phyloP scores from a whole-genome alignment of 768 basidiomycete species.

The Lentinula aciculospora region DNA sequence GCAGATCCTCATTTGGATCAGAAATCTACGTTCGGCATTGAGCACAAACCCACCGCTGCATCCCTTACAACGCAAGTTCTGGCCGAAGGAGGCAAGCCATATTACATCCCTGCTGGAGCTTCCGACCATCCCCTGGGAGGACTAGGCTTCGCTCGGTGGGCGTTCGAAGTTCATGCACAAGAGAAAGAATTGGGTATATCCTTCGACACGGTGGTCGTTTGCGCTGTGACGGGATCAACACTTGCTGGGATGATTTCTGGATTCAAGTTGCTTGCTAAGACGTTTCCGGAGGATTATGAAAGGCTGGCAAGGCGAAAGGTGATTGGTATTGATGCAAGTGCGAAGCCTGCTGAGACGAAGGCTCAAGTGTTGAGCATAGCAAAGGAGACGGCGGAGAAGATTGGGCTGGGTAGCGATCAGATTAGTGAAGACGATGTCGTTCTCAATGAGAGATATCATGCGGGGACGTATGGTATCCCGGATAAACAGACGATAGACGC shows the following conservation, averaged over 20 bases:
- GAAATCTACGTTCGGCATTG: slow-evolving; percentile 17
- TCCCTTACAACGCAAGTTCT: slow-evolving; percentile 12
- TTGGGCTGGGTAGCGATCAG: slow-evolving; percentile 14
- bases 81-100: slow-evolving; percentile 16
- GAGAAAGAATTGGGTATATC: slow-evolving; percentile 15
- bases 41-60: slow-evolving; percentile 16
- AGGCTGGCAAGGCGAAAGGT: slow-evolving; percentile 4
- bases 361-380: slow-evolving; percentile 18
- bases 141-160: slow-evolving; percentile 19
- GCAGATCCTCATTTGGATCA: slow-evolving; percentile 15
- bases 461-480: slow-evolving; percentile 18
- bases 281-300: slow-evolving; percentile 3
- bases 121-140: slow-evolving; percentile 19
- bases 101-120: slow-evolving; percentile 20
- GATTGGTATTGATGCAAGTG: slow-evolving; percentile 20
- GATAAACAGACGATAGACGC: slow-evolving; percentile 18
- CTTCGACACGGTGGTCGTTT: slow-evolving; percentile 19
- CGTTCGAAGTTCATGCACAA: slow-evolving; percentile 17
- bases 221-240: slow-evolving; percentile 18
- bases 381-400: slow-evolving; percentile 13
- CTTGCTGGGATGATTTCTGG: slow-evolving; percentile 20
- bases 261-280: slow-evolving; percentile 15
- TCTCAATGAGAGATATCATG: slow-evolving; percentile 19
- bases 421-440: slow-evolving; percentile 16
- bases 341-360: slow-evolving; percentile 15